A percentile compares a stretch with the other conserved stretches of the same genome.
phyloP scores from a whole-genome alignment of 352 stramenopile species.

The Phytophthora ramorum region DNA sequence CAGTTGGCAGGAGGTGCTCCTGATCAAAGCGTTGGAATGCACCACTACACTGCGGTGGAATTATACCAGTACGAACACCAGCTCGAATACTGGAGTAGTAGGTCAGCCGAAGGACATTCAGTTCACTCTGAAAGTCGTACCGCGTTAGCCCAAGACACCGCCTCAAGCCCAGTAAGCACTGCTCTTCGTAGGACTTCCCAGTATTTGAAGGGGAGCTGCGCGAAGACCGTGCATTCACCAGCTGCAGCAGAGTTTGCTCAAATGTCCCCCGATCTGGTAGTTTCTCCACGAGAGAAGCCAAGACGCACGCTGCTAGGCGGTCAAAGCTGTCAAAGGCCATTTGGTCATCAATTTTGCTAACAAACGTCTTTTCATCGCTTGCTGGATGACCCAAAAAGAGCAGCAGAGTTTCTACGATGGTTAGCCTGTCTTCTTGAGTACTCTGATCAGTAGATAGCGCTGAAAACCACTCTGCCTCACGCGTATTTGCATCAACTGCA shows the following conservation, averaged over 20 bases:
- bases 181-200: conserved; percentile 18
- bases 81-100: conserved; percentile 49
- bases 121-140: conserved; percentile 53
- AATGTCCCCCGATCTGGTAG: conserved; percentile 11
- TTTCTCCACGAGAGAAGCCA: conserved; percentile 27
- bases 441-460: conserved; percentile 1
- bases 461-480: background rate
- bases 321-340: conserved; percentile 15
- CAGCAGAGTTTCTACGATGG: conserved; percentile 21
- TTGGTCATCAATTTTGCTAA: background rate
- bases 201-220: background rate
- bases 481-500: conserved; percentile 13
- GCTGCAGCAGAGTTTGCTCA: conserved; percentile 13
- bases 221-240: conserved; percentile 5
- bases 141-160: conserved; percentile 47
- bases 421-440: conserved; percentile 7
- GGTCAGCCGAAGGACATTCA: conserved; percentile 42
- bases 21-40: conserved; percentile 44
- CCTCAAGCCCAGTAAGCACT: conserved; percentile 18
- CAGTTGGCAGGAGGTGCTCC: conserved; percentile 35
- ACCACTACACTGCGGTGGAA: conserved; percentile 45
- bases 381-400: conserved; percentile 20
- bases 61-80: conserved; percentile 49
- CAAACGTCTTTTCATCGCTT: background rate
- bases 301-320: conserved; percentile 17